Conservation (phyloP, 2,329 filamentous ascomycete genomes). For the Penicillium sp. region DNA sequence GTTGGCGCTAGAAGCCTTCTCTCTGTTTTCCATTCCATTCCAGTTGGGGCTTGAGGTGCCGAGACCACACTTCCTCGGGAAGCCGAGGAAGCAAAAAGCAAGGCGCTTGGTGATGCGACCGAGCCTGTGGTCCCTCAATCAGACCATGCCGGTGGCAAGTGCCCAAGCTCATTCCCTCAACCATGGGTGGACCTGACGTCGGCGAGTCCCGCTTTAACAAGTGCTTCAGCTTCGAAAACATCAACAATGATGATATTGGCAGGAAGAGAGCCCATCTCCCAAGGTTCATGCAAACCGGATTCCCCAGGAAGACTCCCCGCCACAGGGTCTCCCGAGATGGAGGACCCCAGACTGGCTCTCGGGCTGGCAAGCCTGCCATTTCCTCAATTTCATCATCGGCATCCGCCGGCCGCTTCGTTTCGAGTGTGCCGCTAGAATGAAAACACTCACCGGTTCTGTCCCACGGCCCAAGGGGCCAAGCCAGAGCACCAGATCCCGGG, state of each 20-base stretch:
- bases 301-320: neutral
- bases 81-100: constrained; percentile 7
- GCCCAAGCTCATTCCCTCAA: neutral
- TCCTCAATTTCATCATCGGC: neutral
- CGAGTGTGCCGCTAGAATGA: constrained; percentile 19
- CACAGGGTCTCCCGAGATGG: neutral
- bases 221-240: no score
- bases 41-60: constrained; percentile 7
- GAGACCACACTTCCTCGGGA: constrained; percentile 13
- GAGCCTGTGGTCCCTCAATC: neutral
- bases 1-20: constrained; percentile 7
- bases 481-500: neutral
- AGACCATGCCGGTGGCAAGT: neutral
- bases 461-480: neutral
- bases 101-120: neutral
- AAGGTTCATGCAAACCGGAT: neutral
- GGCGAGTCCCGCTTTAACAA: no score
- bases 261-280: neutral
- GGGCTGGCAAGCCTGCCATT: neutral
- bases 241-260: no score
- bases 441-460: constrained; percentile 17
- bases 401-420: constrained; percentile 5
- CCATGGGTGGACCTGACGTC: neutral
- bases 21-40: neutral
- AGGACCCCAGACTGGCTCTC: constrained; percentile 4